Percentiles rank a stretch among this genome's conserved stretches.
Evolutionary conservation across 1,284 basidiomycete genomes (phyloP).

Genomic region (Papiliotrema fonsecae): DNA sequence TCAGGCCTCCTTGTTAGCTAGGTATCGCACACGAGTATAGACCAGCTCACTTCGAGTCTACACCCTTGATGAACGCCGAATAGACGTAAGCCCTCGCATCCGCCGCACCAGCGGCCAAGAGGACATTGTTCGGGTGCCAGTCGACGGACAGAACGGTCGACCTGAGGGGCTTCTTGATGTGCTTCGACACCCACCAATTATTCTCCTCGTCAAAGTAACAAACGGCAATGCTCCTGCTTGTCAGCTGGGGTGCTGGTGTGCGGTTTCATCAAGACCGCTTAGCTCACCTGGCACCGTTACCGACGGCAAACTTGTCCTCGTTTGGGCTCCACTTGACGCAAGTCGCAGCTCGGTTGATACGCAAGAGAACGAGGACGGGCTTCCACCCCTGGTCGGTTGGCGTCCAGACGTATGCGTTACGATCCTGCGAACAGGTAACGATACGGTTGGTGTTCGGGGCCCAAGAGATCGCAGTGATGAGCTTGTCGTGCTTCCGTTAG

Average conservation of each 20-base stretch:
- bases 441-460: slow-evolving; percentile 93
- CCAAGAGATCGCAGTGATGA: slow-evolving; percentile 98
- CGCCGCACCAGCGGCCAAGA: slow-evolving; percentile 88
- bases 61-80: slow-evolving; percentile 97
- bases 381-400: slow-evolving; percentile 83
- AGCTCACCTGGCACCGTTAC: slow-evolving; percentile 80
- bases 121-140: slow-evolving; percentile 96
- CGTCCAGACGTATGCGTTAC: slow-evolving; percentile 99
- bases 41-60: slow-evolving; percentile 73
- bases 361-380: slow-evolving; percentile 90
- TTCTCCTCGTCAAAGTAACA: slow-evolving; percentile 95
- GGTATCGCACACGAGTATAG: not conserved
- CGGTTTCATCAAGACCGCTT: slow-evolving; percentile 4
- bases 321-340: slow-evolving; percentile 93
- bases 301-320: slow-evolving; percentile 99
- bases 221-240: slow-evolving; percentile 73
- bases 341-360: slow-evolving; percentile 94
- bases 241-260: not conserved
- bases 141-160: slow-evolving; percentile 91
- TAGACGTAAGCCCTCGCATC: slow-evolving; percentile 98
- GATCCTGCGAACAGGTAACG: slow-evolving; percentile 96
- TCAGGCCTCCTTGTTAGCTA: slow-evolving; percentile 59
- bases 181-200: slow-evolving; percentile 99
- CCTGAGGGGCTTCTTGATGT: slow-evolving; percentile 92
- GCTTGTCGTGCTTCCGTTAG: slow-evolving; percentile 81